Evolutionary conservation across 139 green algal genomes (phyloP), one percentile per base, ranked within the genome.

Genomic region (Tetradesmus lagerheimii): DNA sequence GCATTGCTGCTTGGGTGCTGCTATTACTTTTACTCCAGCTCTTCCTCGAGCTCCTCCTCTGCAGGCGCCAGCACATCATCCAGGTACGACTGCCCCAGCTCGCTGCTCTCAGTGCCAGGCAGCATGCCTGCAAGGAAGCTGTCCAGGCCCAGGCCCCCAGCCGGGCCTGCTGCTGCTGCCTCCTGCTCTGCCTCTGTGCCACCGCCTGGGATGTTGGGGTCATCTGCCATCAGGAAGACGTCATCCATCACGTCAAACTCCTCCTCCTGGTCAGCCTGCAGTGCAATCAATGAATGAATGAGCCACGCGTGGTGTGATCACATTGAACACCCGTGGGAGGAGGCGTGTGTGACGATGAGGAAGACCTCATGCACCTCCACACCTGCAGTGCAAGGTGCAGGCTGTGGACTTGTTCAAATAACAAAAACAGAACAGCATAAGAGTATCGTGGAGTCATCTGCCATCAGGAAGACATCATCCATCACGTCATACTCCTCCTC

Each of bases 191-290:
- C 76, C 76, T 45, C 23, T 34, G 29, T 31, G 76, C 27, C 76
- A 0, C 35, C 27, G 1, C 76, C 76, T 34, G 37, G 53, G 18
- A 50, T 78, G 82, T 18, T 37, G 35, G 82, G 82, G 31, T 88
- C 83, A 41, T 88, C 83, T 38, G 83, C 62, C 83, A 88, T 80
- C 31, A 88, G 83, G 64, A 88, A 80, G 18, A 53, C 83, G 0
- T 88, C 83, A 27, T 88, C 83, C 64, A 88, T 80, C 4, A 88
- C 1, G 35, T 88, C 83, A 67, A 88, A 80, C 11, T 88, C 83
- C 64, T 64, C 83, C 64, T 88, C 83, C 34, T 88, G 83, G 35
- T 88, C 83, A 31, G 77, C 77, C 77, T 83, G 77, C 23, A 12
- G 3, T 27, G 23, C 20, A n/a, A 8, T 34, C 6, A 5, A 74